Evolutionary conservation across 257 asterid genomes (phyloP).

Genomic region (Leonotis leonurus): DNA sequence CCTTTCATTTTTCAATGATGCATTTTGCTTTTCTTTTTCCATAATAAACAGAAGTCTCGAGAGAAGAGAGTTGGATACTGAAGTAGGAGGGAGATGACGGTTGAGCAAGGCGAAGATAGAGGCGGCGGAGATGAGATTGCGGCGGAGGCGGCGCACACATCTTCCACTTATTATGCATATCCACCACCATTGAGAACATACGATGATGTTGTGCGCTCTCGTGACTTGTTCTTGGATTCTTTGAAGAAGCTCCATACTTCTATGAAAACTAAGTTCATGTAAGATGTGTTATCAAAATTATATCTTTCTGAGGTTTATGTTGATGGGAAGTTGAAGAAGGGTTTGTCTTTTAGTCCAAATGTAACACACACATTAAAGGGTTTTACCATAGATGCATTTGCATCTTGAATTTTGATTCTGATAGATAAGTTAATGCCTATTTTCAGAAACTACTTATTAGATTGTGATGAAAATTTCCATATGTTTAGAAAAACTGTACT

Average conservation of each 20-base stretch:
- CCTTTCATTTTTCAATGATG: not conserved
- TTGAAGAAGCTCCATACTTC: slow-evolving; percentile 63
- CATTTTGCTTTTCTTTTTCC: not conserved
- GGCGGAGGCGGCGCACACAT: slow-evolving; percentile 27
- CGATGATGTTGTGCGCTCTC: slow-evolving; percentile 49
- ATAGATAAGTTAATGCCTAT: not conserved
- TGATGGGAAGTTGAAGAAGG: not conserved
- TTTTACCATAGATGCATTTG: not conserved
- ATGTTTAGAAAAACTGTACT: not conserved
- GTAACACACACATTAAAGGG: not conserved
- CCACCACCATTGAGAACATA: slow-evolving; percentile 66
- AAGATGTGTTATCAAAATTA: slow-evolving; percentile 6
- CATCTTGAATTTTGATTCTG: too few species aligned
- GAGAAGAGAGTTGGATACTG: not conserved
- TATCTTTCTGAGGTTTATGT: not conserved
- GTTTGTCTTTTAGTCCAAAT: not conserved
- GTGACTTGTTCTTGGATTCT: slow-evolving; percentile 44
- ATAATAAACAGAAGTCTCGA: not conserved
- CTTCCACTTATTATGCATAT: slow-evolving; percentile 43
- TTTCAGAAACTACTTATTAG: not conserved
- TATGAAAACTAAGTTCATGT: slow-evolving; percentile 90
- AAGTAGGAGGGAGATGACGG: slow-evolving; percentile 21
- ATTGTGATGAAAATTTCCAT: not conserved
- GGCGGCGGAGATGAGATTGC: slow-evolving; percentile 24
- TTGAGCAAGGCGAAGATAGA: slow-evolving; percentile 34